Conservation (phyloP, 306 rosid species). For the Adenanthera pavonina region DNA sequence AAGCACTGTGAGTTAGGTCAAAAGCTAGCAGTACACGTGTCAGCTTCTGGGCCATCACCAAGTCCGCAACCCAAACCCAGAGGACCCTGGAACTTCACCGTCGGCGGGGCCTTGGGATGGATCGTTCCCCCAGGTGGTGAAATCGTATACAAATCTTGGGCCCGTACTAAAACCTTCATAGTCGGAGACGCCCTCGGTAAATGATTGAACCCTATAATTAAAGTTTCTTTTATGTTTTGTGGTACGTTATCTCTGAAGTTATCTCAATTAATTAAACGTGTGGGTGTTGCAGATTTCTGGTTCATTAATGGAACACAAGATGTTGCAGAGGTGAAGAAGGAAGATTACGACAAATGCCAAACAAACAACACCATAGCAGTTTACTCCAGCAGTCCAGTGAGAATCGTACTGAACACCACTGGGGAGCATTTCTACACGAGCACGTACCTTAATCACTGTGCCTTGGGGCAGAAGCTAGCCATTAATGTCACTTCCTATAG, state of each 20-base stretch:
- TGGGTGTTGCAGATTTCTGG: constrained; percentile 52
- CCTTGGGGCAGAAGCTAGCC: constrained; percentile 56
- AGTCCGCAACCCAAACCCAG: constrained; percentile 20
- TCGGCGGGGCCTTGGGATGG: constrained; percentile 61
- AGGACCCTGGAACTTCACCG: constrained; percentile 45
- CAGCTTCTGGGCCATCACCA: constrained; percentile 46
- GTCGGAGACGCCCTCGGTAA: constrained; percentile 64
- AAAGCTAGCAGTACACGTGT: constrained; percentile 50
- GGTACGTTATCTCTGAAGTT: background rate
- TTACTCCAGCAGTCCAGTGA: constrained; percentile 46
- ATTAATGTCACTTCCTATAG: constrained; percentile 51
- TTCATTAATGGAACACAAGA: constrained; percentile 46
- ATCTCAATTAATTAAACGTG: no score
- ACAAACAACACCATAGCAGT: constrained; percentile 38
- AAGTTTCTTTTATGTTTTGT: background rate
- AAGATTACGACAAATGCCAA: constrained; percentile 51
- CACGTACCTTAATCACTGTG: constrained; percentile 50
- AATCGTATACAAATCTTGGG: constrained; percentile 47
- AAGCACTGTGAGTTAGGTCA: constrained; percentile 50
- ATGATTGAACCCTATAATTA: no score
- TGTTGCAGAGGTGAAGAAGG: constrained; percentile 59
- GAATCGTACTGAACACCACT: constrained; percentile 35
- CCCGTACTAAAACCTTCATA: constrained; percentile 44
- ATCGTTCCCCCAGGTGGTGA: constrained; percentile 48
- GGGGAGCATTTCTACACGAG: constrained; percentile 64